Base-by-base conservation (phyloP, 345 rosid species). In the Streptanthus diversifolius region DNA sequence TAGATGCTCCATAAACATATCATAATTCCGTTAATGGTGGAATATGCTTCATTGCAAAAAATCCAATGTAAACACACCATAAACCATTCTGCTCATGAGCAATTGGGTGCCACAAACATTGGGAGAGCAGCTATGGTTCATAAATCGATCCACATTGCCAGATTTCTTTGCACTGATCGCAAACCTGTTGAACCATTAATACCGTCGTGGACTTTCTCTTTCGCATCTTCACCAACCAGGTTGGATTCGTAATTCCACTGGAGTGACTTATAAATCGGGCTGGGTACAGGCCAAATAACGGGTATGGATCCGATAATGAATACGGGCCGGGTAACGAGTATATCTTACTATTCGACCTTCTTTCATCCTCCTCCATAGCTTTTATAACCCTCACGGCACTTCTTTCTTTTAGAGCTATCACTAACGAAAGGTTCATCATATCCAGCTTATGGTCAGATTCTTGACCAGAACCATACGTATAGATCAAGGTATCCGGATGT, bases 131-230 rank as follows among this genome's bases (percentile, higher is more conserved):
- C 90, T 82, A 56, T 92, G 95, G 70, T 92, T 92, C 87, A 92
- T 85, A 69, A 92, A 92, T 4, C 96, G 81, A 47, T 93, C 88
- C 19, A 92, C 89, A 73, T 90, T 91, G n/a, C 98, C 98, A 39
- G 27, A 29, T 44, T 77, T 75, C 55, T 76, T 92, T 1, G 92
- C 92, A 71, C 76, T 82, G 14, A 92, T 87, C 56, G 84, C 63
- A 49, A 89, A 5, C 86, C 81, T 47, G 45, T 74, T 39, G 85
- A 83, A 57, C 81, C 9, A 14, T 61, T 35, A 25, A 27, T 49
- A 54, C 51, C 15, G 53, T 60, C 79, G 0, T 18, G 12, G 19
- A 70, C 67, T 36, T 77, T 82, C 29, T 47, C 70, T n/a, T 65
- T 35, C 37, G 65, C 13, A 55, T 40, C 71, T 30, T 69, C 79